Conservation (phyloP, 495 filamentous ascomycete species). For the Aspergillus nidulans region DNA sequence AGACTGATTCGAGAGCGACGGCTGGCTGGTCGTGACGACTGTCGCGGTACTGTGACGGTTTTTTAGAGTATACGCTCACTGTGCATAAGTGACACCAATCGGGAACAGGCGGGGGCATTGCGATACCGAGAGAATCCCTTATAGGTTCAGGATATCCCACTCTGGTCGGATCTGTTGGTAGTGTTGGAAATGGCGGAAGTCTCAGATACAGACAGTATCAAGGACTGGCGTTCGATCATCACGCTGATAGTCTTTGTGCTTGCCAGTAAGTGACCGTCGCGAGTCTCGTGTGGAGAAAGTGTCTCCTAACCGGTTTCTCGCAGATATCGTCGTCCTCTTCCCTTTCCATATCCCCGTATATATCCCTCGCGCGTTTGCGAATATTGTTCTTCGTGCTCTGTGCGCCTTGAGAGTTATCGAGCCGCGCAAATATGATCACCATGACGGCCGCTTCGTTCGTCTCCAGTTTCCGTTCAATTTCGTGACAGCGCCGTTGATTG, state of each 20-base stretch:
- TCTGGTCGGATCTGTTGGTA: neutral
- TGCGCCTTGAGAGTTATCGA: neutral
- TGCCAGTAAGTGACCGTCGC: slow-evolving; percentile 1
- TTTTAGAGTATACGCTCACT: too few species aligned
- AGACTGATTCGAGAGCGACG: neutral
- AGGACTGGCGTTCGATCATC: slow-evolving; percentile 12
- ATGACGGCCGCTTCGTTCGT: neutral
- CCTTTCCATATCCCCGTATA: slow-evolving; percentile 7
- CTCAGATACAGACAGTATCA: slow-evolving; percentile 3
- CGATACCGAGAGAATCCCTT: neutral
- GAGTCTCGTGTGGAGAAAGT: neutral
- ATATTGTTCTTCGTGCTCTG: neutral
- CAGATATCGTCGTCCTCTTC: slow-evolving; percentile 10
- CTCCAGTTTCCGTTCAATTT: slow-evolving; percentile 10
- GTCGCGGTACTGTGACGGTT: too few species aligned
- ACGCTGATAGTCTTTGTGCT: slow-evolving; percentile 9
- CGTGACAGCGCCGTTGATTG: slow-evolving; percentile 10
- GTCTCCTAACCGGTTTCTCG: neutral
- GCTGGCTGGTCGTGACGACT: neutral
- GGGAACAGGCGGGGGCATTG: neutral
- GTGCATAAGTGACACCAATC: neutral
- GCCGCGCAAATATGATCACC: neutral
- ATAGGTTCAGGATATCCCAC: neutral
- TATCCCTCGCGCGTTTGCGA: neutral
- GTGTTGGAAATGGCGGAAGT: neutral